Evolutionary conservation across 257 asterid genomes (phyloP).

Genomic region (Solanum phureja): DNA sequence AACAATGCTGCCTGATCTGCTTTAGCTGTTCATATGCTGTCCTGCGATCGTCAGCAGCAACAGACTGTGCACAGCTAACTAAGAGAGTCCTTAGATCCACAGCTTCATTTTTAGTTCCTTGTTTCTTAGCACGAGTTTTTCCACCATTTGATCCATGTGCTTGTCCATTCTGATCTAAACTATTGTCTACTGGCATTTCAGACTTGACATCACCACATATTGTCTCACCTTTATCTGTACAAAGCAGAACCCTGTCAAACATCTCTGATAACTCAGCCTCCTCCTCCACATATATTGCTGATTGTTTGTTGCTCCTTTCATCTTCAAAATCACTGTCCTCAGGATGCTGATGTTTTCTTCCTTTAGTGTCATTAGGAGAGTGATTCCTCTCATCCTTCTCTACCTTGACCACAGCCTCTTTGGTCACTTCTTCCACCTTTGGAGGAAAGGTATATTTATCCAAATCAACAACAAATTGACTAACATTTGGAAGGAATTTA

Average conservation of each 20-base stretch:
- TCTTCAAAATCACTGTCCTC: constrained; percentile 47
- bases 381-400: constrained; percentile 40
- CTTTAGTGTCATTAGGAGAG: constrained; percentile 26
- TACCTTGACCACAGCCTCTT: constrained; percentile 29
- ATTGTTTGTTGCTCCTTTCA: constrained; percentile 79
- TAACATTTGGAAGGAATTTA: constrained; percentile 59
- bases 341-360: constrained; percentile 66
- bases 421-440: constrained; percentile 38
- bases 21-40: constrained; percentile 61
- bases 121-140: constrained; percentile 32
- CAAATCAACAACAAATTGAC: constrained; percentile 60
- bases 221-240: constrained; percentile 28
- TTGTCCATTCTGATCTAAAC: constrained; percentile 12
- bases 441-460: constrained; percentile 61
- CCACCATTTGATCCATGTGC: constrained; percentile 24
- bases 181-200: constrained; percentile 1
- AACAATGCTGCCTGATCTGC: constrained; percentile 60
- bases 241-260: constrained; percentile 76
- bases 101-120: constrained; percentile 34
- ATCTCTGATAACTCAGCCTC: constrained; percentile 60
- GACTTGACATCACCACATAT: constrained; percentile 5
- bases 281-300: constrained; percentile 59
- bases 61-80: constrained; percentile 73
- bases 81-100: constrained; percentile 71
- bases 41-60: constrained; percentile 64